phyloP scores from a whole-genome alignment of 1,284 basidiomycete species.

The Laetiporus sulphureus region DNA sequence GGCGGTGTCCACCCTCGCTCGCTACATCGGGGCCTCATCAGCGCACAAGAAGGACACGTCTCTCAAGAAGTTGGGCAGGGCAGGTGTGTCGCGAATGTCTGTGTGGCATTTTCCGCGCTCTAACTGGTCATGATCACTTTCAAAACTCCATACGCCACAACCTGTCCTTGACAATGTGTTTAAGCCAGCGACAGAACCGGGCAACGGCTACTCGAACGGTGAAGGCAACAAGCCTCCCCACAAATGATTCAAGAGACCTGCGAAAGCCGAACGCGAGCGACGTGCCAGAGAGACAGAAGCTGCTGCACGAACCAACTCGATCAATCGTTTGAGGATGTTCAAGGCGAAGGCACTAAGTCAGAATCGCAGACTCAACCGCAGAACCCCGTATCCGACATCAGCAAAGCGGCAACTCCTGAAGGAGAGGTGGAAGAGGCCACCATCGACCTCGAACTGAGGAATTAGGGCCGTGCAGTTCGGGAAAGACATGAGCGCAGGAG shows the following conservation, averaged over 20 bases:
- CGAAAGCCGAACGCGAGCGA: constrained; percentile 20
- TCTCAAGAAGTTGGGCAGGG: constrained; percentile 77
- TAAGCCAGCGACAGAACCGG: constrained; percentile 55
- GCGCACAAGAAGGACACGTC: constrained; percentile 45
- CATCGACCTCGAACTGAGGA: constrained; percentile 30
- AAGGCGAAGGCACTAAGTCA: background rate
- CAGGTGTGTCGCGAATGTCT: constrained; percentile 38
- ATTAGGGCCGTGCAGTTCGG: constrained; percentile 28
- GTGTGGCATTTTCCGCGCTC: background rate
- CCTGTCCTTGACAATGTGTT: constrained; percentile 81
- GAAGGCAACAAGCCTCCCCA: constrained; percentile 58
- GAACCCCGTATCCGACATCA: background rate
- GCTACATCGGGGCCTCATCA: constrained; percentile 50
- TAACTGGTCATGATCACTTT: constrained; percentile 5
- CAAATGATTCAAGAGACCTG: constrained; percentile 42
- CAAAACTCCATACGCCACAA: constrained; percentile 89
- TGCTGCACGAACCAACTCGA: constrained; percentile 5
- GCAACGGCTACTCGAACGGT: constrained; percentile 49
- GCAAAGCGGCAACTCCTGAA: background rate
- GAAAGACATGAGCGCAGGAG: constrained; percentile 16
- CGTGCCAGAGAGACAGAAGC: constrained; percentile 3
- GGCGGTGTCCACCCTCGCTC: constrained; percentile 67
- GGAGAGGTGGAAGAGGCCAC: constrained; percentile 8
- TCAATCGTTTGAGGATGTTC: constrained; percentile 8
- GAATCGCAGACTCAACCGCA: background rate